These are phyloP conservation scores for Histomonas meleagridis DNA, from an alignment of 208 protist genomes.

Conservation along the genomic window DNA sequence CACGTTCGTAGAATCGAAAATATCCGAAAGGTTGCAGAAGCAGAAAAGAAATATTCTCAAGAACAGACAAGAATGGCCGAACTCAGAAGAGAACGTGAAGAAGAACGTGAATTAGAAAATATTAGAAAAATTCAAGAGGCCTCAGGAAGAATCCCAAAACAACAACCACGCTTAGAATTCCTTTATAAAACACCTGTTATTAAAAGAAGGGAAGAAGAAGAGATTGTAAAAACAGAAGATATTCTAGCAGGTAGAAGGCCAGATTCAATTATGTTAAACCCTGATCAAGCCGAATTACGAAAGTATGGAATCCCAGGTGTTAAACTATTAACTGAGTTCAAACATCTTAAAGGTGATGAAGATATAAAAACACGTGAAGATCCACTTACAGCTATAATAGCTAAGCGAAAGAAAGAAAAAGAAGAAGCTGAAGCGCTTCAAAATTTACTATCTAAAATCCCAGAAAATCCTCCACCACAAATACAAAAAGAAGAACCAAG, in stretches of 20 bases:
- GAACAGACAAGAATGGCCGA: conserved; percentile 25
- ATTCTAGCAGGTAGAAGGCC: neutral
- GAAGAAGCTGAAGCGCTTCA: neutral
- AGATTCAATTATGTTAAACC: neutral
- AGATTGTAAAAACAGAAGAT: neutral
- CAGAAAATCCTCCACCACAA: too few species aligned
- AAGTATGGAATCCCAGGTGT: neutral
- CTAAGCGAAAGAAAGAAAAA: neutral
- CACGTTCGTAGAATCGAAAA: neutral
- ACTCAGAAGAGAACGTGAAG: conserved; percentile 25
- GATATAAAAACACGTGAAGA: conserved; percentile 3
- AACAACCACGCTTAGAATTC: neutral
- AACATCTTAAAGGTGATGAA: neutral
- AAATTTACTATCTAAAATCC: too few species aligned
- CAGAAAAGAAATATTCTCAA: neutral
- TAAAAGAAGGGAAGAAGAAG: neutral
- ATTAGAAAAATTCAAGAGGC: neutral
- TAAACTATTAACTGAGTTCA: neutral
- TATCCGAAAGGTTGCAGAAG: neutral
- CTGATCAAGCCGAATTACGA: neutral
- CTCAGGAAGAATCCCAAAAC: neutral
- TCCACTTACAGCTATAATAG: neutral
- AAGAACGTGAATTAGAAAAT: conserved; percentile 29
- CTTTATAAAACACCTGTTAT: neutral
- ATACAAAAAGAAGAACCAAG: too few species aligned